Evolutionary conservation across 2,329 filamentous ascomycete species (phyloP), one percentile per base, ranked within the genome.

Genomic region (Bipolaris zeicola): DNA sequence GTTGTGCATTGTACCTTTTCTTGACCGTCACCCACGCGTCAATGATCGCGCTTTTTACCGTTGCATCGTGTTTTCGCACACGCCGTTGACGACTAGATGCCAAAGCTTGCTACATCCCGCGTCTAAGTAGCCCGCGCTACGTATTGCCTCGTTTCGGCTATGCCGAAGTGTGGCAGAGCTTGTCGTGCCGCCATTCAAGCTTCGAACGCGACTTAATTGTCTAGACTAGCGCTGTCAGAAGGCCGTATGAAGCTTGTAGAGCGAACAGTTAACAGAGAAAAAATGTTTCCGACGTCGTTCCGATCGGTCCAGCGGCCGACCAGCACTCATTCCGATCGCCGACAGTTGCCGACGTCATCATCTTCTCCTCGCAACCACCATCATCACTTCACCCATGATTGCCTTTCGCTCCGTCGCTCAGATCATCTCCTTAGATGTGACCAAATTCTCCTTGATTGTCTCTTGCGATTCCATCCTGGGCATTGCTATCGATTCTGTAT

Each of bases 11-110:
- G 43, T 53, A 53, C 50, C 44, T 57, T 57, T 53, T 57, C 26
- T 31, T 28, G 31, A 52, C 38, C 54, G 54, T 57, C 54, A 57
- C 54, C 13, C 38, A 57, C 54, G 54, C 54, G 50, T 57, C 54
- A 57, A 53, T 49, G 54, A 57, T 57, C 43, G 50, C 33, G 22
- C 31, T 33, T 57, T 45, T 44, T 26, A 26, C 50, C 54, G 38
- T 53, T 34, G 22, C 54, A 53, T 57, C 54, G 43, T 31, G 4
- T 6, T 53, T 53, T 45, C 44, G 54, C 50, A 18, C 28, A 47
- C 31, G 44, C 44, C 36, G 3, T 33, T 26, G 33, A 53, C n/a
- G 38, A 37, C 24, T 34, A 48, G 44, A 49, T 34, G 4, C n/a
- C 18, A 38, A 44, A 49, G 43, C 44, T 34, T 34, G 5, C 43